phyloP scores from a whole-genome alignment of 768 basidiomycete genomes.

The Boletus sp. region DNA sequence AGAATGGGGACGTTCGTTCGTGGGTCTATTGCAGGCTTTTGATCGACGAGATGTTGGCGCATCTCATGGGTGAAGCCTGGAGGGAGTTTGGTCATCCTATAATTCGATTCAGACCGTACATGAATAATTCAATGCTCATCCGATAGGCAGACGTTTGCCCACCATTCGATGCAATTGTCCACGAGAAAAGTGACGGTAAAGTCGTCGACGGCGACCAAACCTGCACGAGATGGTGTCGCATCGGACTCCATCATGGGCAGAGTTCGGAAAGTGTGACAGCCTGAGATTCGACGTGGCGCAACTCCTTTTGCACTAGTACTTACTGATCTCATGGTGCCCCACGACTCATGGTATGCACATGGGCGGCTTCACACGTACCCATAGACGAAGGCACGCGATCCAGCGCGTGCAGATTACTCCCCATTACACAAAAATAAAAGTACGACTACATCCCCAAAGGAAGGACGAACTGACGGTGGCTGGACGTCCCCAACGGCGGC shows the following conservation, averaged over 20 bases:
- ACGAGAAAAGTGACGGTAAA: conserved; percentile 64
- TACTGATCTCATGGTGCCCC: too few relatives aligned
- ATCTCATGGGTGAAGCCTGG: conserved; percentile 76
- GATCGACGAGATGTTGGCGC: conserved; percentile 55
- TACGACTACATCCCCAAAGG: not conserved
- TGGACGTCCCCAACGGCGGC: too few relatives aligned
- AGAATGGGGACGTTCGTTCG: conserved; percentile 59
- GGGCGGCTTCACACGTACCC: too few relatives aligned
- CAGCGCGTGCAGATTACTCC: conserved; percentile 1
- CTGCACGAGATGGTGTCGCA: conserved; percentile 12
- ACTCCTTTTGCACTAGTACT: too few relatives aligned
- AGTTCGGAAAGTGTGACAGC: too few relatives aligned
- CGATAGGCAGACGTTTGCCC: not conserved
- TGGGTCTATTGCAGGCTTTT: conserved; percentile 42
- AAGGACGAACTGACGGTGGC: too few relatives aligned
- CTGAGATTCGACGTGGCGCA: too few relatives aligned
- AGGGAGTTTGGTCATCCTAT: conserved; percentile 78
- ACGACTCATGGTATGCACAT: too few relatives aligned
- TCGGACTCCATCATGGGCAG: conserved; percentile 1
- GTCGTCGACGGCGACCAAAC: conserved; percentile 34
- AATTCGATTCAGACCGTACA: too few relatives aligned
- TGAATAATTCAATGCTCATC: not conserved
- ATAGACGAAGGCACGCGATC: not conserved
- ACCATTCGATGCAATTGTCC: conserved; percentile 84
- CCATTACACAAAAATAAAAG: not conserved